These are phyloP conservation scores for Papilionanthe hybrid DNA, from an alignment of 116 monocot genomes.

Conservation along the genomic window DNA sequence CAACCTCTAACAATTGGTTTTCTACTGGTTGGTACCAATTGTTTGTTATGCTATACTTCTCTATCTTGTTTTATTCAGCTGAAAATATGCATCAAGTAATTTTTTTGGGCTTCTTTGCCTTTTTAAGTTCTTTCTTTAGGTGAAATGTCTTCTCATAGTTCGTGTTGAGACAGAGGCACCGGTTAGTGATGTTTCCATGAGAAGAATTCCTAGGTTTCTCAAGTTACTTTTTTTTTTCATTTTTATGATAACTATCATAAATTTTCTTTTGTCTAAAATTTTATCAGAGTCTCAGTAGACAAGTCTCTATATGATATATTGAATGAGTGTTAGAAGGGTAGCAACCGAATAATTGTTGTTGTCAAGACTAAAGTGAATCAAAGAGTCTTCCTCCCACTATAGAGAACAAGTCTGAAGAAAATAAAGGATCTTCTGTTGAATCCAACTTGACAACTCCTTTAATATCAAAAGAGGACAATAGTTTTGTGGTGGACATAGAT, in stretches of 20 bases:
- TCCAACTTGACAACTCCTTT: conserved; percentile 43
- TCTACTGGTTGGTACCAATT: conserved; percentile 65
- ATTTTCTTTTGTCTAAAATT: conserved; percentile 1
- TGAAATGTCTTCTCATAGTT: conserved; percentile 96
- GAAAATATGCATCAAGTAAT: not conserved
- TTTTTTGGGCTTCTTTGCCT: not conserved
- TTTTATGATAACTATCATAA: conserved; percentile 7
- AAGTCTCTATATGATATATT: conserved; percentile 99
- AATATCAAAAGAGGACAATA: conserved; percentile 32
- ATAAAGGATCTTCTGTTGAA: conserved; percentile 24
- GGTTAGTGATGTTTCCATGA: conserved; percentile 94
- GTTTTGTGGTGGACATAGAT: conserved; percentile 58
- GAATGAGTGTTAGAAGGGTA: conserved; percentile 96
- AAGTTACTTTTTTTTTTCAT: not conserved
- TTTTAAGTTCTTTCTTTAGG: conserved; percentile 32
- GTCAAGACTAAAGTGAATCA: conserved; percentile 63
- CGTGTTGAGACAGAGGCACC: conserved; percentile 98
- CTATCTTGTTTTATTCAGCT: not conserved
- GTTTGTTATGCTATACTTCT: not conserved
- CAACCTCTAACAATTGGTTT: too few relatives aligned
- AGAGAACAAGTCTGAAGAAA: conserved; percentile 22
- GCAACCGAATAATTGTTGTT: conserved; percentile 96
- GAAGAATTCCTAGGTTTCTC: conserved; percentile 91
- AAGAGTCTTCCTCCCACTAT: conserved; percentile 22
- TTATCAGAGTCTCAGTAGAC: conserved; percentile 87